phyloP scores from a whole-genome alignment of 768 basidiomycete species.

The Mycena alexandri region DNA sequence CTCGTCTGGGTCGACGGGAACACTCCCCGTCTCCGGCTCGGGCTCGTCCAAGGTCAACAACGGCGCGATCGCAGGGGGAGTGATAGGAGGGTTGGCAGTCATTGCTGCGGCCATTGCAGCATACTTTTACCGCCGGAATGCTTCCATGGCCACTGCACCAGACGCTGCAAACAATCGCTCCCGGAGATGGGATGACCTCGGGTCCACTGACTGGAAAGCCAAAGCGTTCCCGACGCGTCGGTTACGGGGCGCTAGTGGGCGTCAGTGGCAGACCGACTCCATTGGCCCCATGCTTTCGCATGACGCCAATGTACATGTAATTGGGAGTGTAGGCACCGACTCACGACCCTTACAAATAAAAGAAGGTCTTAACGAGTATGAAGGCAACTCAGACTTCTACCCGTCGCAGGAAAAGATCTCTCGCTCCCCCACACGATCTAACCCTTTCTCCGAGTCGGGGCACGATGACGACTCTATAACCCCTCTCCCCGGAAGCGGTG shows the following conservation, averaged over 20 bases:
- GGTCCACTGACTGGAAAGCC: constrained; percentile 50
- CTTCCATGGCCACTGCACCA: constrained; percentile 46
- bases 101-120: constrained; percentile 46
- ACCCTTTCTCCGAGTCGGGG: constrained; percentile 38
- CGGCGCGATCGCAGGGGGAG: constrained; percentile 65
- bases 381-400: constrained; percentile 30
- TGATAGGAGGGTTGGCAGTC: constrained; percentile 61
- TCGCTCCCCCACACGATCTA: constrained; percentile 20
- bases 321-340: constrained; percentile 35
- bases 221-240: constrained; percentile 19
- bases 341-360: constrained; percentile 34
- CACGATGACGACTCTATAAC: constrained; percentile 30
- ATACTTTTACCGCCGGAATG: constrained; percentile 42
- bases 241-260: background rate
- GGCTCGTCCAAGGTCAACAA: constrained; percentile 48
- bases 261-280: constrained; percentile 35
- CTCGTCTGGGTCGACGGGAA: constrained; percentile 33
- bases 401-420: constrained; percentile 38
- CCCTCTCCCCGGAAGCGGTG: constrained; percentile 17
- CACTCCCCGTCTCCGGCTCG: constrained; percentile 41
- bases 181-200: constrained; percentile 47
- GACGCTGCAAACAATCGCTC: constrained; percentile 35
- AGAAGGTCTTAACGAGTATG: constrained; percentile 22
- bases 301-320: constrained; percentile 35
- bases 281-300: constrained; percentile 32